These are phyloP conservation scores for Cyclostephanos tholiformis DNA, from an alignment of 108 stramenopile genomes.

Conservation along the genomic window DNA sequence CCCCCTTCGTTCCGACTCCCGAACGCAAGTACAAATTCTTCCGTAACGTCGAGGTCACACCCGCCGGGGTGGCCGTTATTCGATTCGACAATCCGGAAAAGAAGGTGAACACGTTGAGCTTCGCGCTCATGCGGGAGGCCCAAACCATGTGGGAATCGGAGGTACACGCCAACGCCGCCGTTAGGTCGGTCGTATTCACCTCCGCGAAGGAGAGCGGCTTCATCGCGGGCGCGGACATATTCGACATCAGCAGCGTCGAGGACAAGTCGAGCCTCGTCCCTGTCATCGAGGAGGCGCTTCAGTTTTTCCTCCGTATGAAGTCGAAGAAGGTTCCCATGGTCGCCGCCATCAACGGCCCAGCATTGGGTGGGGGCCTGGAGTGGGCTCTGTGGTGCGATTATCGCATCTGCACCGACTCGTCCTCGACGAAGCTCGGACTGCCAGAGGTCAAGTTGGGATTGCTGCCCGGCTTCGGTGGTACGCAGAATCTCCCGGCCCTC, in stretches of 20 bases:
- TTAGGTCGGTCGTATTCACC: constrained; percentile 96
- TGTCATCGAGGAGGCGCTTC: constrained; percentile 80
- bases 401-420: constrained; percentile 90
- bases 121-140: constrained; percentile 86
- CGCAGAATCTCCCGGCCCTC: constrained; percentile 91
- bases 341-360: constrained; percentile 95
- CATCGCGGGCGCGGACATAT: constrained; percentile 99
- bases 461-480: constrained; percentile 98
- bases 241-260: constrained; percentile 80
- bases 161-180: constrained; percentile 56
- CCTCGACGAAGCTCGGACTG: constrained; percentile 94
- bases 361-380: constrained; percentile 98
- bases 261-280: constrained; percentile 82
- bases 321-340: constrained; percentile 89
- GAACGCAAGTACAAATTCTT: constrained; percentile 86
- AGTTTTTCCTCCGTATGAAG: constrained; percentile 82
- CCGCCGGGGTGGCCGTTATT: constrained; percentile 84
- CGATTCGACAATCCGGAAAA: constrained; percentile 91
- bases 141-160: constrained; percentile 80
- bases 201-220: constrained; percentile 96
- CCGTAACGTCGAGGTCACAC: constrained; percentile 79
- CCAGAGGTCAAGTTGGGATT: constrained; percentile 99
- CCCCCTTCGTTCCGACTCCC: constrained; percentile 61
- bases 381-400: constrained; percentile 99
- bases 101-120: constrained; percentile 94